Base-by-base conservation (phyloP, 2,329 filamentous ascomycete genomes). In the Emmonsiellopsis sp. region DNA sequence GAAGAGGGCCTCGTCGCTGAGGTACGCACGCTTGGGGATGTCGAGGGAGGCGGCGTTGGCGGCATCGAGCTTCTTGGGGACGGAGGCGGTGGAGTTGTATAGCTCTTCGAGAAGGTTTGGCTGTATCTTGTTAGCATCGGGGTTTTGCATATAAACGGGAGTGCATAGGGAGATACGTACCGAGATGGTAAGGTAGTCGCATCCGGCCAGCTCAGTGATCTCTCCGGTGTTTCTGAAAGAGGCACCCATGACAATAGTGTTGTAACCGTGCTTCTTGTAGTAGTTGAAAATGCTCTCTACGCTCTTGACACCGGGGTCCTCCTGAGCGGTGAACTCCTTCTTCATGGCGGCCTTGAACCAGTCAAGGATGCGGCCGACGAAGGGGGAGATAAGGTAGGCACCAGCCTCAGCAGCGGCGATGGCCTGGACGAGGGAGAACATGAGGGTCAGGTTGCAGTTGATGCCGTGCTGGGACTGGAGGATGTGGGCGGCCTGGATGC, bases 191-290 rank as follows among this genome's bases (percentile, higher is more conserved):
- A 98, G 81, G 82, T 98, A 98, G 76, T 98, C 93, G 73, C 91
- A 96, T 70, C 93, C 93, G 71, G 92, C 92, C 58, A 98, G 84
- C 81, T 98, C 93, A 47, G 89, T 97, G 76, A 98, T 95, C 80
- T 98, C 93, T 68, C 93, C 93, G 59, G 79, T 79, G 80, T 87
- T 97, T 73, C 93, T 85, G 89, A 98, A 98, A 41, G 91, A 96
- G 64, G 93, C 93, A 70, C 93, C 93, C 93, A 98, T 98, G 76
- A 98, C 93, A 66, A 97, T 96, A 74, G 93, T 98, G 67, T 95
- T 95, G 86, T 98, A 96, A 74, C 87, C 89, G 74, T 79, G 89
- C 83, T 97, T 97, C 89, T 98, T 98, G 87, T 98, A 98, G 88
- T 98, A 98, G 84, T 98, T 93, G 85, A 86, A 98, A 79, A 98